phyloP scores from a whole-genome alignment of 1,284 basidiomycete species.

The Cutaneotrichosporon dermatis region DNA sequence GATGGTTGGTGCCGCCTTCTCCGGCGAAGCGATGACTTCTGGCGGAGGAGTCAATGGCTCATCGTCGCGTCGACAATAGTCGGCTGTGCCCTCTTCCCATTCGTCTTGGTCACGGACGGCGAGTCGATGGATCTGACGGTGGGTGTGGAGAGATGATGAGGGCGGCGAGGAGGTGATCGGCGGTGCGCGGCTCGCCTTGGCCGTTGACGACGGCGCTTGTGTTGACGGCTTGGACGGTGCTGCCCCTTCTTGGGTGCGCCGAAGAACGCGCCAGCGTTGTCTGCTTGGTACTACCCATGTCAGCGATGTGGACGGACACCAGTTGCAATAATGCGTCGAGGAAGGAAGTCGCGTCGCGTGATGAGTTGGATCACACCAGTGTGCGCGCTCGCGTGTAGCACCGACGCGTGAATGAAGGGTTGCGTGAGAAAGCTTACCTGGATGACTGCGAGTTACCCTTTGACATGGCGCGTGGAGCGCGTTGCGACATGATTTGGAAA shows the following conservation, averaged over 20 bases:
- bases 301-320: slow-evolving; percentile 3
- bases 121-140: slow-evolving; percentile 31
- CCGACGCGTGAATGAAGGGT: too few species aligned
- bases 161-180: slow-evolving; percentile 13
- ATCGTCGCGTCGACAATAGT: slow-evolving; percentile 15
- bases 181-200: slow-evolving; percentile 10
- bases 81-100: background rate
- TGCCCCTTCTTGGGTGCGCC: slow-evolving; percentile 35
- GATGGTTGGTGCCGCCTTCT: background rate
- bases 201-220: background rate
- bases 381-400: too few species aligned
- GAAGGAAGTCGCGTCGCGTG: too few species aligned
- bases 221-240: slow-evolving; percentile 4
- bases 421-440: background rate
- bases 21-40: background rate
- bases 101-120: slow-evolving; percentile 17
- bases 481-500: background rate
- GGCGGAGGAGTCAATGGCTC: slow-evolving; percentile 6
- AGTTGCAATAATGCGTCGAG: background rate
- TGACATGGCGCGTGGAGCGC: background rate
- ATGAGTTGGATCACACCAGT: too few species aligned
- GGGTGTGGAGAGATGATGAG: slow-evolving; percentile 25
- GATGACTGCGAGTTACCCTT: background rate
- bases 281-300: slow-evolving; percentile 36
- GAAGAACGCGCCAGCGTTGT: slow-evolving; percentile 51